Percentiles rank a stretch among this genome's conserved stretches.
These are phyloP conservation scores for Auricularia sp. DNA, from an alignment of 768 basidiomycete species.

Conservation along the genomic window DNA sequence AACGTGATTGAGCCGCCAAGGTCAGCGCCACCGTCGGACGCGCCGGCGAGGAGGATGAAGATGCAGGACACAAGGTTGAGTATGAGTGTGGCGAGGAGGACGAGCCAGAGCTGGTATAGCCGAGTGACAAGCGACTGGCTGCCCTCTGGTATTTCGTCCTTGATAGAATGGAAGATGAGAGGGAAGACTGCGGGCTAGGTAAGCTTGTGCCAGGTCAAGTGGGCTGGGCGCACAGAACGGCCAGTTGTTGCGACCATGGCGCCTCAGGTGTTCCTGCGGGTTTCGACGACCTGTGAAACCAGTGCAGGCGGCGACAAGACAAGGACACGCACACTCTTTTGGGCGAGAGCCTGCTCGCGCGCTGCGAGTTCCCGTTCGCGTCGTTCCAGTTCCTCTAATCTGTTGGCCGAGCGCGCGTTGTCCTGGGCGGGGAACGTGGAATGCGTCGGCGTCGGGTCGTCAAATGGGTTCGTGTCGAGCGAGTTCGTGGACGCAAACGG, in stretches of 20 bases:
- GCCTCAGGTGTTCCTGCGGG: conserved; percentile 50
- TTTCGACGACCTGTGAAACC: background rate
- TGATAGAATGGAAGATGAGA: conserved; percentile 87
- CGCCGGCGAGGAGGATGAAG: conserved; percentile 69
- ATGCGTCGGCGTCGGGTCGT: conserved; percentile 55
- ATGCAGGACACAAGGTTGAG: conserved; percentile 89
- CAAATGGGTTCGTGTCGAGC: conserved; percentile 82
- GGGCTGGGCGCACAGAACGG: conserved; percentile 58
- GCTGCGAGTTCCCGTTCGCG: conserved; percentile 75
- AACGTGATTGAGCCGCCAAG: conserved; percentile 77
- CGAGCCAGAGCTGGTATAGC: conserved; percentile 89
- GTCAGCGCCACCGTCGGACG: conserved; percentile 64
- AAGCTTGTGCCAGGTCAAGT: conserved; percentile 5
- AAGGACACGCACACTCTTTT: conserved; percentile 24
- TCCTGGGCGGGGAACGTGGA: conserved; percentile 24
- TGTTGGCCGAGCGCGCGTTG: conserved; percentile 18
- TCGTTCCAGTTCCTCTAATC: conserved; percentile 54
- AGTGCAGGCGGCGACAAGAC: background rate
- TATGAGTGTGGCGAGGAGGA: conserved; percentile 69
- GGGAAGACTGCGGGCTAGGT: conserved; percentile 58
- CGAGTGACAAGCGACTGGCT: conserved; percentile 73
- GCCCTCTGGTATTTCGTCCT: conserved; percentile 77
- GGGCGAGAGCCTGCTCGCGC: conserved; percentile 63
- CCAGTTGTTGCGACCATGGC: conserved; percentile 85
- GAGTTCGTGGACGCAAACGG: conserved; percentile 80